phyloP scores from a whole-genome alignment of 805 yeast genomes.

The Sugiyamaella boreocaroliniensis region DNA sequence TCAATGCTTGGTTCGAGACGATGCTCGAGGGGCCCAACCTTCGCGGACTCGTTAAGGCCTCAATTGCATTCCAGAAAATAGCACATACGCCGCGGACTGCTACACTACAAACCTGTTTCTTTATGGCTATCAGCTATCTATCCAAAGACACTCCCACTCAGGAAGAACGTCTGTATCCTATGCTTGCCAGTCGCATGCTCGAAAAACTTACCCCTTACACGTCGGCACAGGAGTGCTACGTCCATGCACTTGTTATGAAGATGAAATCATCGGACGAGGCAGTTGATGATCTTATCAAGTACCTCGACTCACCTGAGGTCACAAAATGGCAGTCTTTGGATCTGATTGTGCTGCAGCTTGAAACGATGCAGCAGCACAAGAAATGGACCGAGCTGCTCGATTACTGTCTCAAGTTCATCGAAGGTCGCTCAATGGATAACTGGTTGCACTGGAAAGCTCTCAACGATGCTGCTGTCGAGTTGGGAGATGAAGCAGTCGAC shows the following conservation, averaged over 20 bases:
- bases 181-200: slow-evolving; percentile 53
- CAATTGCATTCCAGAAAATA: slow-evolving; percentile 27
- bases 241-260: slow-evolving; percentile 48
- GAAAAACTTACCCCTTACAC: slow-evolving; percentile 46
- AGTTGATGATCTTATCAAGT: slow-evolving; percentile 32
- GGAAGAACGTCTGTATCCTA: slow-evolving; percentile 49
- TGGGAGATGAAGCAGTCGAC: slow-evolving; percentile 26
- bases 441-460: slow-evolving; percentile 65
- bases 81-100: slow-evolving; percentile 16
- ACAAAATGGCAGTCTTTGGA: slow-evolving; percentile 48
- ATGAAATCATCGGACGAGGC: slow-evolving; percentile 20
- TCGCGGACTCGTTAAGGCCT: slow-evolving; percentile 48
- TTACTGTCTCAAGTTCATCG: slow-evolving; percentile 38
- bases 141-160: slow-evolving; percentile 34
- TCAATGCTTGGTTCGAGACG: slow-evolving; percentile 47
- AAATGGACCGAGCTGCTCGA: slow-evolving; percentile 41
- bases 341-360: slow-evolving; percentile 38
- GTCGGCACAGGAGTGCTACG: slow-evolving; percentile 59
- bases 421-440: slow-evolving; percentile 55
- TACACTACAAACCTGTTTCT: slow-evolving; percentile 35
- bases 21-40: slow-evolving; percentile 44
- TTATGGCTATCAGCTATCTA: slow-evolving; percentile 36
- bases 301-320: slow-evolving; percentile 18
- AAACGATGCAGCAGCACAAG: slow-evolving; percentile 38
- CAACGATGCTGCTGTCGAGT: slow-evolving; percentile 39